Base-by-base conservation (phyloP, 2,329 filamentous ascomycete genomes). In the Aspergillus novofumigatus region DNA sequence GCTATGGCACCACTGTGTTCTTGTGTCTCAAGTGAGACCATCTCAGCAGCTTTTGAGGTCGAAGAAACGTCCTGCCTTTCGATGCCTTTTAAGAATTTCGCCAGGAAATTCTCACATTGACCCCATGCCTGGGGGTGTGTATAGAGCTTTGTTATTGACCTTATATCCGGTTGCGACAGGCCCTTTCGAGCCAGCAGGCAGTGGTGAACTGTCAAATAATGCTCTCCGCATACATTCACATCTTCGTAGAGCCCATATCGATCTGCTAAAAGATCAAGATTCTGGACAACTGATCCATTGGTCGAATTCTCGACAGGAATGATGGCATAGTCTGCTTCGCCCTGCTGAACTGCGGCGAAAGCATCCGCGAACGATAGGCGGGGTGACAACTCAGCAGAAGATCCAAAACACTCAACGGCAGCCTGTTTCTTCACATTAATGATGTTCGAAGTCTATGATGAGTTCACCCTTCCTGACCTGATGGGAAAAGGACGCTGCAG, bases 291-390 rank as follows among this genome's bases (percentile, higher is more conserved):
- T 54, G 89, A 88, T 68, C 94, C 94, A 74, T 97, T 96, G 70
- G 91, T 93, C 44, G 90, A 95, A 79, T 99, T 99, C 72, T 97
- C 93, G 75, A 96, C 92, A 6, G 94, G 94, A 1, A 97, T 89
- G 32, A 97, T 89, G 64, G 92, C 94, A 56, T 87, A 87, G 53
- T 82, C 75, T 0, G 84, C 85, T 48, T 78, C 71, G 57, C 84
- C 82, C 41, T 81, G 79, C 68, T 95, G 91, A 5, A 96, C 89
- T 17, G 86, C 82, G 52, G 86, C 80, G 73, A 97, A 96, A 65
- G 96, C 86, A 69, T 94, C 91, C 32, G 70, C 68, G 57, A 78
- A 78, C 17, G 69, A 73, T 29, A 71, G 47, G 32, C 72, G 64
- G 1, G 76, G 74, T 8, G 68, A 58, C 29, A 77, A 61, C 20